phyloP scores from a whole-genome alignment of 371 early-diverging fungal genomes.

The Actinomortierella ambigua region DNA sequence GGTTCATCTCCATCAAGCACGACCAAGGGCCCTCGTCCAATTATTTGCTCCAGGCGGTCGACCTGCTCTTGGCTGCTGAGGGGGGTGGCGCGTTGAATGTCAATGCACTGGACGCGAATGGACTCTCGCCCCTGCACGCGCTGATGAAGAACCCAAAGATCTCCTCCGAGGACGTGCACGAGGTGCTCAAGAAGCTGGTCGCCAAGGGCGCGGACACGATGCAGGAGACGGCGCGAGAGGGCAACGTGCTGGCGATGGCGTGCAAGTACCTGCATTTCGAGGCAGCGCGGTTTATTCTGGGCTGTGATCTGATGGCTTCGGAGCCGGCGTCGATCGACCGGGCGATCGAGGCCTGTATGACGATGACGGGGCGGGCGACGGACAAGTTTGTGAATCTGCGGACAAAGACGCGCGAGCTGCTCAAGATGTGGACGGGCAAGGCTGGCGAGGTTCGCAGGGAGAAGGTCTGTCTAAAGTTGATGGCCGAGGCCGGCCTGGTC shows the following conservation, averaged over 20 bases:
- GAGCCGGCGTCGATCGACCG: slow-evolving; percentile 44
- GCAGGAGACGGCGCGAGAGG: slow-evolving; percentile 24
- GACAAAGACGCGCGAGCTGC: slow-evolving; percentile 41
- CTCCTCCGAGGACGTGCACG: slow-evolving; percentile 33
- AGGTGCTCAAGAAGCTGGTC: slow-evolving; percentile 26
- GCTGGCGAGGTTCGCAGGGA: slow-evolving; percentile 26
- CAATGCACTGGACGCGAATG: slow-evolving; percentile 34
- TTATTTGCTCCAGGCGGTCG: slow-evolving; percentile 26
- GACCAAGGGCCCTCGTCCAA: slow-evolving; percentile 35
- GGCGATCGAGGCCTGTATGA: slow-evolving; percentile 42
- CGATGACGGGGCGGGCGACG: slow-evolving; percentile 43
- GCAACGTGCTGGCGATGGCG: slow-evolving; percentile 37
- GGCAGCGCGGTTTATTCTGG: slow-evolving; percentile 25
- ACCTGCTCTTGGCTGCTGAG: slow-evolving; percentile 31
- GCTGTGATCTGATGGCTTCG: slow-evolving; percentile 25
- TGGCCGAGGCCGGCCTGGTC: slow-evolving; percentile 34
- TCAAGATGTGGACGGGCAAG: slow-evolving; percentile 43
- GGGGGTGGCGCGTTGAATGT: slow-evolving; percentile 17
- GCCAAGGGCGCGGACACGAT: slow-evolving; percentile 43
- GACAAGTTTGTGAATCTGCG: slow-evolving; percentile 46
- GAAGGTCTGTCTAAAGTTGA: slow-evolving; percentile 26
- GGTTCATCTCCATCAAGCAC: slow-evolving; percentile 41
- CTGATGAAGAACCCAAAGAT: slow-evolving; percentile 47
- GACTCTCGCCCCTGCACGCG: slow-evolving; percentile 28
- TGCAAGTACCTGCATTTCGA: slow-evolving; percentile 45